These are phyloP conservation scores for Komagataea norvegica DNA, from an alignment of 1,139 yeast species.

Conservation along the genomic window DNA sequence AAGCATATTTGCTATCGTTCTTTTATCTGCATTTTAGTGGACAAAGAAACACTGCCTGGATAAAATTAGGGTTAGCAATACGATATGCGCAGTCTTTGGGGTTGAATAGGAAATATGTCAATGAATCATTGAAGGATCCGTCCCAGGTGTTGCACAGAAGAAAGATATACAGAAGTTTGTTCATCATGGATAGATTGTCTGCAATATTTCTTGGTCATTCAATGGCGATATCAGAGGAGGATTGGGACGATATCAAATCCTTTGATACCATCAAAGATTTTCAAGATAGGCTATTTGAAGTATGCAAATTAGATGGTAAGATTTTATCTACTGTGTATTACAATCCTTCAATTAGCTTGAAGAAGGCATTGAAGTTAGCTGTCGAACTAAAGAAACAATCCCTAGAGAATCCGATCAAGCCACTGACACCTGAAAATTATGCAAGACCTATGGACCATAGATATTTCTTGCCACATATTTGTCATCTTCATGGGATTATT, in stretches of 20 bases:
- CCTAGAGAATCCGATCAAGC: conserved; percentile 26
- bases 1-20: conserved; percentile 36
- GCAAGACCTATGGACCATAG: conserved; percentile 21
- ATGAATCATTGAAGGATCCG: conserved; percentile 27
- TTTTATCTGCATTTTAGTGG: conserved; percentile 38
- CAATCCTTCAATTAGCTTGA: conserved; percentile 34
- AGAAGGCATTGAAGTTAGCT: conserved; percentile 36
- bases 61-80: conserved; percentile 31
- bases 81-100: conserved; percentile 32
- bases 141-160: conserved; percentile 29
- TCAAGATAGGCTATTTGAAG: conserved; percentile 22
- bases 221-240: conserved; percentile 35
- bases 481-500: conserved; percentile 39
- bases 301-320: conserved; percentile 30
- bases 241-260: conserved; percentile 37
- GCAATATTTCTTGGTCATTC: conserved; percentile 41
- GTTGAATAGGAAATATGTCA: conserved; percentile 29
- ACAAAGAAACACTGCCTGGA: conserved; percentile 42
- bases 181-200: conserved; percentile 37
- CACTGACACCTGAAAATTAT: conserved; percentile 13
- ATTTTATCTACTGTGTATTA: conserved; percentile 36
- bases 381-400: conserved; percentile 35
- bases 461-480: conserved; percentile 30
- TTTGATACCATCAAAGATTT: conserved; percentile 24
- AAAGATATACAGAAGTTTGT: conserved; percentile 37